Evolutionary conservation across 805 yeast species (phyloP).

Genomic region (Yamadazyma philogaea): DNA sequence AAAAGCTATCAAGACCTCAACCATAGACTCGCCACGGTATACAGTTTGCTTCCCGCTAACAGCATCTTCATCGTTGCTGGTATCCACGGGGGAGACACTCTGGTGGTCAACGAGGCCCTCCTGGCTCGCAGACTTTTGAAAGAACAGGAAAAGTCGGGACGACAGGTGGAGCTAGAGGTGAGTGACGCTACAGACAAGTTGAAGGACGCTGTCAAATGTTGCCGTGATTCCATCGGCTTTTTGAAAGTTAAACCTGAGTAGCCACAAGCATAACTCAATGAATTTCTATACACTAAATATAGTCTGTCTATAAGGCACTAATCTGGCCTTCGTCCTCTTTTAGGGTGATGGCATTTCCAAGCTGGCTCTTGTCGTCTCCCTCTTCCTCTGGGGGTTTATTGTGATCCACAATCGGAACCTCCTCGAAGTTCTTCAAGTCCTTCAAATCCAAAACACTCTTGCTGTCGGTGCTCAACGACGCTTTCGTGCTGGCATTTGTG

Average conservation of each 20-base stretch:
- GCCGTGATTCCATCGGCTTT: conserved; percentile 61
- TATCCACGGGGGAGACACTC: conserved; percentile 4
- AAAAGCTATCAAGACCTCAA: conserved; percentile 35
- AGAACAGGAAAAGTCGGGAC: not conserved
- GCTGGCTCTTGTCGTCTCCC: not conserved
- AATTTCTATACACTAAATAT: not conserved
- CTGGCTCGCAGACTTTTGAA: not conserved
- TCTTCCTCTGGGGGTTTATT: not conserved
- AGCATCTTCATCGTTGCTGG: conserved; percentile 53
- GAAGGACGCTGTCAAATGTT: conserved; percentile 43
- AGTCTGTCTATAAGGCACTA: conserved; percentile 3
- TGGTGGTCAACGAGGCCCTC: not conserved
- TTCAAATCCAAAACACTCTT: conserved; percentile 46
- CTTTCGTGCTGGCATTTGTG: conserved; percentile 16
- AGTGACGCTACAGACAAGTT: conserved; percentile 23
- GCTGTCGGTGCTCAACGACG: not conserved
- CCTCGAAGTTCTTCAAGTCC: conserved; percentile 30
- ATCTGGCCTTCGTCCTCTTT: conserved; percentile 6
- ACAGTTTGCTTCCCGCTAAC: conserved; percentile 51
- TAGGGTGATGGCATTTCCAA: conserved; percentile 2
- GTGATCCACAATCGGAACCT: conserved; percentile 16
- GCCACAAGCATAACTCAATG: not conserved
- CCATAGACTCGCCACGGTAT: conserved; percentile 45
- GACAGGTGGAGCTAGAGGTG: not conserved
- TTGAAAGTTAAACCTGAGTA: conserved; percentile 39